phyloP scores from a whole-genome alignment of 2,329 filamentous ascomycete species.

The Dothideomycetes sp. region DNA sequence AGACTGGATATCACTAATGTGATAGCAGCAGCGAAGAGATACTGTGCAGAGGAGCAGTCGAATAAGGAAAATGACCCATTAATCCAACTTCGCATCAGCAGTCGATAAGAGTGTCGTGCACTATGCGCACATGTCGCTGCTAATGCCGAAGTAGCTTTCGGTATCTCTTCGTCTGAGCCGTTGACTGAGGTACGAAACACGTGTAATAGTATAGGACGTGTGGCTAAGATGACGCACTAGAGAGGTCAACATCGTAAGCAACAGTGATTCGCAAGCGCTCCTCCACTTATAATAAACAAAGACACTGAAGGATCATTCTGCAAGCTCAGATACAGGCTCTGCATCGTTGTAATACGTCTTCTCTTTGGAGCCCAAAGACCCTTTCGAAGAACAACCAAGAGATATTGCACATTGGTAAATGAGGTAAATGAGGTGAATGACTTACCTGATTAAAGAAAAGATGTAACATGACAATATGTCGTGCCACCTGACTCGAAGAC shows the following conservation, averaged over 20 bases:
- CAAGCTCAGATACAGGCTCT: no score
- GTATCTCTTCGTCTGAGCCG: conserved; percentile 13
- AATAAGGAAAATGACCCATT: conserved; percentile 40
- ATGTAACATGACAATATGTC: conserved; percentile 29
- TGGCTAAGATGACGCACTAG: conserved; percentile 25
- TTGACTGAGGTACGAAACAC: conserved; percentile 20
- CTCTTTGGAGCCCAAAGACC: no score
- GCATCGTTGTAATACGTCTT: no score
- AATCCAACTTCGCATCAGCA: conserved; percentile 39
- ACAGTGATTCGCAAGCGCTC: no score
- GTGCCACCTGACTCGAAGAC: conserved; percentile 16
- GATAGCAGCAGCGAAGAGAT: conserved; percentile 39
- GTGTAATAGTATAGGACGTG: conserved; percentile 27
- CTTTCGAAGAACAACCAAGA: no score
- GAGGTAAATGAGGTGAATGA: no score
- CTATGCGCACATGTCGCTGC: conserved; percentile 35
- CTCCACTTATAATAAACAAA: no score
- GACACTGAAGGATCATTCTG: no score
- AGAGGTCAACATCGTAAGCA: neutral
- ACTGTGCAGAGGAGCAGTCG: conserved; percentile 40
- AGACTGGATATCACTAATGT: conserved; percentile 38
- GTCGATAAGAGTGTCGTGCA: conserved; percentile 35
- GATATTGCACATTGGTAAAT: no score
- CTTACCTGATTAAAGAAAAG: conserved; percentile 26
- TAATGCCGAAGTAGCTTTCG: conserved; percentile 12